Base-by-base conservation (phyloP, 106 monocot species). In the Agapanthus africanus region DNA sequence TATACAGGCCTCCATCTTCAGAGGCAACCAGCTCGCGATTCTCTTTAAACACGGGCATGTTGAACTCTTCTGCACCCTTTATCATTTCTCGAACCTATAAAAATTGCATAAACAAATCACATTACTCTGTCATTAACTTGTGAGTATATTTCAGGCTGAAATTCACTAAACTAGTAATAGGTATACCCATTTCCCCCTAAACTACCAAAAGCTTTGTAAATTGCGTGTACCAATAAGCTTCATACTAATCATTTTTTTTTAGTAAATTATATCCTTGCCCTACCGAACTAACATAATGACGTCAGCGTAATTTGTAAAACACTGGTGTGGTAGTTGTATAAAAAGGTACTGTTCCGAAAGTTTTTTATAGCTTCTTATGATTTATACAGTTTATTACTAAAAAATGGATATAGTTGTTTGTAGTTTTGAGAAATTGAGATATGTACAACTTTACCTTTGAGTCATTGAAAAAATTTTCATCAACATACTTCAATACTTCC, bases 1-100 rank as follows among this genome's bases (percentile, higher is more conserved):
- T 71, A 37, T 88, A 76, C 62, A 95, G 68, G 10, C 91, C 95
- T 56, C 91, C 95, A 73, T 95, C 81, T 42, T 56, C 75, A 22
- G 72, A 83, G 57, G 95, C 85, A 36, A 95, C 91, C 51, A 91
- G 62, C 70, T 66, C 78, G 30, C 88, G 82, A 40, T 95, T 88
- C 51, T 62, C 77, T 69, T 73, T 71, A 67, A 88, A 95, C 37
- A 70, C 73, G 2, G 91, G 91, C 40, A 88, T 16, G 59, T 95
- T 91, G 10, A 86, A 78, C 68, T 88, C 85, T 57, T 68, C 70
- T 40, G 88, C 95, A 41, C 95, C 95, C 30, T 84, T 62, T 36
- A 47, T 81, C 83, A 95, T 95, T 83, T 95, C 95, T 39, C 36
- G 61, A 64, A 95, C 61, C 95, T 95, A 66, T 34, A 65, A 19